Percentiles rank a stretch among this genome's conserved stretches.
These are phyloP conservation scores for Carpinus fangiana DNA, from an alignment of 306 rosid species.

Conservation along the genomic window DNA sequence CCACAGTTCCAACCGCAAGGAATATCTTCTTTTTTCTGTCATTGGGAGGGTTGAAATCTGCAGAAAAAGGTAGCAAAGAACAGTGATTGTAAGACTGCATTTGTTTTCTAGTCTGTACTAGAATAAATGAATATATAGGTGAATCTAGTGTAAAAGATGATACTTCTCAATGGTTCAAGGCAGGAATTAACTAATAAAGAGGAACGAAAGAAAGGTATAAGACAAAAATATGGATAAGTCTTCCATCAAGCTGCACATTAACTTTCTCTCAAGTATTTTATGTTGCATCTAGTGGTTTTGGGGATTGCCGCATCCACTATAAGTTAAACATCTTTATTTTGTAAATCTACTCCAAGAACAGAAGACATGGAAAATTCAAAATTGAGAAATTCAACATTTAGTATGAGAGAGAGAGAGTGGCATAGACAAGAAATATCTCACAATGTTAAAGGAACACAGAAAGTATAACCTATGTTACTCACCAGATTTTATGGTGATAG, in stretches of 20 bases:
- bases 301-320: no score
- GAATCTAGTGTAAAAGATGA: no score
- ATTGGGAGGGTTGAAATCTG: slow-evolving; percentile 22
- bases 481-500: slow-evolving; percentile 65
- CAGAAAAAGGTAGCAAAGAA: background rate
- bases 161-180: no score
- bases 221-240: background rate
- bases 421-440: background rate
- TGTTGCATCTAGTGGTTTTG: no score
- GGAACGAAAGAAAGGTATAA: no score
- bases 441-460: background rate
- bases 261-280: no score
- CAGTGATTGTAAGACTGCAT: background rate
- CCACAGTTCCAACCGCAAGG: slow-evolving; percentile 7
- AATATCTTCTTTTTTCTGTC: background rate
- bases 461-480: background rate
- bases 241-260: background rate
- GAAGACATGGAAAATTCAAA: no score
- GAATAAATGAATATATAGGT: background rate
- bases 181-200: no score
- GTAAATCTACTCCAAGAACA: background rate
- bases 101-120: no score
- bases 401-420: no score
- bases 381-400: no score
- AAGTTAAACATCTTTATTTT: no score